phyloP scores from a whole-genome alignment of 106 monocot genomes.

The Posidonia australis region DNA sequence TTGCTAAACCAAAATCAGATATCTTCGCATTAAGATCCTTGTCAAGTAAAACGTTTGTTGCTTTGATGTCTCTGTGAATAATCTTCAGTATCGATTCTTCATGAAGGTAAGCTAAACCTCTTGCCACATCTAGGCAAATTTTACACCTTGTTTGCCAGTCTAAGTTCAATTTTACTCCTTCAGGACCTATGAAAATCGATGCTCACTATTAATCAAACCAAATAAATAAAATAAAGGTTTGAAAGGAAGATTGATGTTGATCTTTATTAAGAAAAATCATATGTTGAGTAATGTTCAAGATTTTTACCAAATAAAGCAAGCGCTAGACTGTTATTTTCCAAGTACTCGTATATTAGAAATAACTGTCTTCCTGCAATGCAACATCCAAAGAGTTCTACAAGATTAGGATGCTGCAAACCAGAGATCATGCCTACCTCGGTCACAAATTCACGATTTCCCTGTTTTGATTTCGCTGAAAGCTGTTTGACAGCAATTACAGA shows the following conservation, averaged over 20 bases:
- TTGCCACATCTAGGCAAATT: constrained; percentile 12
- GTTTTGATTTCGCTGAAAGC: constrained; percentile 13
- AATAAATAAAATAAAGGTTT: background rate
- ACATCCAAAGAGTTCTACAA: constrained; percentile 8
- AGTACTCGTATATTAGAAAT: background rate
- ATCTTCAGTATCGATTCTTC: constrained; percentile 8
- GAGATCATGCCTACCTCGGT: constrained; percentile 12
- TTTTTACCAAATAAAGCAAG: background rate
- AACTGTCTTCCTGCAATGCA: no score
- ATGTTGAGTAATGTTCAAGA: background rate
- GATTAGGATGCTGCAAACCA: constrained; percentile 12
- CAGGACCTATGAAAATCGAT: constrained; percentile 2
- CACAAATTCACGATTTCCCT: constrained; percentile 14
- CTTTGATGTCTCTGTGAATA: constrained; percentile 12
- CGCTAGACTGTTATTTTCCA: background rate
- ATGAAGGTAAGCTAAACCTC: constrained; percentile 12
- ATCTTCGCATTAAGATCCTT: constrained; percentile 9
- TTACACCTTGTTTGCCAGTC: constrained; percentile 9
- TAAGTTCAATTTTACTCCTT: background rate
- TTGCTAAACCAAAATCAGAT: constrained; percentile 14
- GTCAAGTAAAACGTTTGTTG: constrained; percentile 11
- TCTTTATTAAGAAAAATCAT: background rate
- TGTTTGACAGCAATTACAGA: constrained; percentile 10
- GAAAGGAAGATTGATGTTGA: background rate
- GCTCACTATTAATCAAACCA: background rate